Percentiles rank a stretch among this genome's conserved stretches.
phyloP scores from a whole-genome alignment of 2,329 filamentous ascomycete species.

The Beauveria sp. region DNA sequence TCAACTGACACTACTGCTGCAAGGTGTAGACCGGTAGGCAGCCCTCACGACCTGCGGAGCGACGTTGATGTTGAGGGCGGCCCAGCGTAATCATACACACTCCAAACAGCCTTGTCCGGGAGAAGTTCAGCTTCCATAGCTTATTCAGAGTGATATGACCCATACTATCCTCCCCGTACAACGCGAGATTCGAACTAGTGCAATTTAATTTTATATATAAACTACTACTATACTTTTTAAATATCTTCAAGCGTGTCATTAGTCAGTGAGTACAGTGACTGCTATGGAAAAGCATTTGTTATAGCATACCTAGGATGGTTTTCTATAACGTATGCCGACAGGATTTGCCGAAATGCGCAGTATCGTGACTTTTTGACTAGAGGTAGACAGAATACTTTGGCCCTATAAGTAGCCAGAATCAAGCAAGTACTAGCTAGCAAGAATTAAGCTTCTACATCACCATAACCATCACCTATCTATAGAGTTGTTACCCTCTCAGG shows the following conservation, averaged over 20 bases:
- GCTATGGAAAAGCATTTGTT: too few relatives aligned
- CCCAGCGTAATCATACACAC: neutral
- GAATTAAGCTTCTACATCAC: too few relatives aligned
- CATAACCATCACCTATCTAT: too few relatives aligned
- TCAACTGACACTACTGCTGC: neutral
- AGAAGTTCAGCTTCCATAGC: neutral
- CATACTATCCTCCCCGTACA: neutral
- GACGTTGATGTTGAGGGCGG: neutral
- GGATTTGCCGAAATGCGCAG: too few relatives aligned
- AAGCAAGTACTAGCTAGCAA: too few relatives aligned
- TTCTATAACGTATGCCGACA: too few relatives aligned
- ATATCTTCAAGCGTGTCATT: neutral
- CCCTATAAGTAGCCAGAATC: too few relatives aligned
- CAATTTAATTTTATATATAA: neutral
- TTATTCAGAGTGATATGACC: neutral
- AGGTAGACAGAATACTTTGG: too few relatives aligned
- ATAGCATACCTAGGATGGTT: too few relatives aligned
- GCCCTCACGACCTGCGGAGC: neutral
- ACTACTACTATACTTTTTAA: neutral
- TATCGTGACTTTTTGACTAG: too few relatives aligned
- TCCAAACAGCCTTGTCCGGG: neutral
- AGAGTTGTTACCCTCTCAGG: too few relatives aligned
- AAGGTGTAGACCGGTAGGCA: neutral
- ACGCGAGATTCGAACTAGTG: neutral
- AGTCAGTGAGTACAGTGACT: too few relatives aligned